Evolutionary conservation across 768 basidiomycete species (phyloP), one percentile per base, ranked within the genome.

Genomic region (Mycena metata): DNA sequence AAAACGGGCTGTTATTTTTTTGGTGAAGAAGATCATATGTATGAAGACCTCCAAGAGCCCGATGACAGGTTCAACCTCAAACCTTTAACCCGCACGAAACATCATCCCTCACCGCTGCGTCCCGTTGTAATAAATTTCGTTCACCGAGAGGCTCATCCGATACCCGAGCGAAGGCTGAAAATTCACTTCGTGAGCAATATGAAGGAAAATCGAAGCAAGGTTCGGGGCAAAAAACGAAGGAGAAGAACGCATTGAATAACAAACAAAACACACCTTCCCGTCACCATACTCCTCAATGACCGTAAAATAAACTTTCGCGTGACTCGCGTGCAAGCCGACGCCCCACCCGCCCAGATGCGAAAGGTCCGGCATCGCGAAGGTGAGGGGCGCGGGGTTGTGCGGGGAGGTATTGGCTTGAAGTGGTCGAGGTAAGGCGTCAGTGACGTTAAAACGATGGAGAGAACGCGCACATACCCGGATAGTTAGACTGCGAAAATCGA

Each of bases 301-400:
- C 13, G 71, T 74, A 13, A 83, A 60, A 54, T 77, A 76, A 56
- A 80, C 69, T 21, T 71, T 73, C 5, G 74, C 63, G 52, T 81
- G 73, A 43, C 63, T 73, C 8, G 75, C 76, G 16, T 69, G 42
- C 26, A 70, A 62, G 5, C 81, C 78, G 7, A 64, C 64, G 21
- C 78, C 80, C 51, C 76, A 81, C 13, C 81, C 81, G 16, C 75
- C 74, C 2, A 73, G 30, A 57, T 72, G 69, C 3, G 79, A 75
- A 64, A 83, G 79, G 71, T 83, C 76, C 24, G 81, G 82, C 80
- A 82, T 81, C 35, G 69, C 72, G 26, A 83, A 74, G 41, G 77
- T 66, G 10, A 76, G 17, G 1, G 82, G 82, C 8, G 78, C 73
- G 16, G 79, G 79, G 64, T 81, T 76, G 52, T 59, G 66, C 23